phyloP scores from a whole-genome alignment of 192 early-diverging fungal species.

The Backusella macrospora region DNA sequence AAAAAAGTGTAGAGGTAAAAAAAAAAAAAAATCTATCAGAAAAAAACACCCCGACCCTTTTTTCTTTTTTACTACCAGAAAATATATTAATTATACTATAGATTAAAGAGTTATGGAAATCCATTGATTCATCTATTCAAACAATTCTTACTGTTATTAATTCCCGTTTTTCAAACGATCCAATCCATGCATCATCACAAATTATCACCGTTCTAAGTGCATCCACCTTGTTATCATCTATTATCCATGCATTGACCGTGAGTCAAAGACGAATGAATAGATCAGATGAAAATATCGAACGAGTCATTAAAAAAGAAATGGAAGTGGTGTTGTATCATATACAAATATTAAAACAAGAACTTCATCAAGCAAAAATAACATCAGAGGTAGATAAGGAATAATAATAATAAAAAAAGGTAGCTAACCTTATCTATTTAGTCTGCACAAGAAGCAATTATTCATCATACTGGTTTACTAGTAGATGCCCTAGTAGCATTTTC shows the following conservation, averaged over 20 bases:
- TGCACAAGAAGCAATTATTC: constrained; percentile 16
- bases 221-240: constrained; percentile 18
- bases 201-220: constrained; percentile 20
- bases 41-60: too few relatives aligned
- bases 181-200: constrained; percentile 6
- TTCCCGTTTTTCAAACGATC: background rate
- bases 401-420: background rate
- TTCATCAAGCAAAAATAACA: background rate
- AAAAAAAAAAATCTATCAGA: background rate
- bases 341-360: constrained; percentile 13
- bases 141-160: constrained; percentile 7
- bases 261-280: constrained; percentile 10
- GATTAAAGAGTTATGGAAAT: constrained; percentile 20
- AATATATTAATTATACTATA: background rate
- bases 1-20: constrained; percentile 9
- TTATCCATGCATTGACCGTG: constrained; percentile 4
- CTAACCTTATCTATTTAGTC: background rate
- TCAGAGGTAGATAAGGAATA: background rate
- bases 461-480: constrained; percentile 7
- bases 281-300: constrained; percentile 6
- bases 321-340: constrained; percentile 13
- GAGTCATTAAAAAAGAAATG: constrained; percentile 12
- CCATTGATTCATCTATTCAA: constrained; percentile 17
- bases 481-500: constrained; percentile 6
- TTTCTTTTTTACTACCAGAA: background rate